phyloP scores from a whole-genome alignment of 2,329 filamentous ascomycete species.

The Fusarium anguioides region DNA sequence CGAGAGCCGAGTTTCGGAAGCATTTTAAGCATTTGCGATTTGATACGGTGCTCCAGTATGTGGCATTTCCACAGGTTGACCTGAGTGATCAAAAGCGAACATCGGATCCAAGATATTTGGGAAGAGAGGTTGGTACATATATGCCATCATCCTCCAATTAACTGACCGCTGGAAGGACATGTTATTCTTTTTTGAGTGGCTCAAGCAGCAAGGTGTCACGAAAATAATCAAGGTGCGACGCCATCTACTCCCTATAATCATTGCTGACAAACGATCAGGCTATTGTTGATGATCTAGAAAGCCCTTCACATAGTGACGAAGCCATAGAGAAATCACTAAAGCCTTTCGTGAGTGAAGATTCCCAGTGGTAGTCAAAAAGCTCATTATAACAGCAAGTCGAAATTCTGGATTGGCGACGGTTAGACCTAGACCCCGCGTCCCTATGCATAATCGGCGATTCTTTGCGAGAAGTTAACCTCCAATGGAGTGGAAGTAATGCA shows the following conservation, averaged over 20 bases:
- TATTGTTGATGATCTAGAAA: constrained; percentile 14
- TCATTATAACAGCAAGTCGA: neutral
- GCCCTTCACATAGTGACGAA: constrained; percentile 22
- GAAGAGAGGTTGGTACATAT: neutral
- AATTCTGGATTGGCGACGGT: neutral
- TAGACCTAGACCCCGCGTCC: neutral
- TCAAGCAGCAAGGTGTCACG: neutral
- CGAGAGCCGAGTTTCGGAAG: neutral
- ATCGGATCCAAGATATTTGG: neutral
- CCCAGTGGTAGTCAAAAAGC: too few species aligned
- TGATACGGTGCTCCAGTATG: constrained; percentile 8
- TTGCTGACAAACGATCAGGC: neutral
- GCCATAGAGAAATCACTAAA: constrained; percentile 10
- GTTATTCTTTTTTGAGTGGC: constrained; percentile 19
- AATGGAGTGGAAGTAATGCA: constrained; percentile 22
- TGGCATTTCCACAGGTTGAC: constrained; percentile 10
- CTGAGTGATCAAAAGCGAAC: neutral
- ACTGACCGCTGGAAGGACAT: neutral
- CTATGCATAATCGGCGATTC: neutral
- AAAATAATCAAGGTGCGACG: constrained; percentile 12
- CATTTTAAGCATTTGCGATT: constrained; percentile 17
- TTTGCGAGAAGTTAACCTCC: constrained; percentile 12
- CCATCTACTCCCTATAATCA: too few species aligned
- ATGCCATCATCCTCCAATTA: fast-evolving
- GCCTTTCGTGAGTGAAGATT: neutral